A percentile compares a stretch with the other conserved stretches of the same genome.
These are phyloP conservation scores for Petunia axillaris DNA, from an alignment of 257 asterid genomes.

Conservation along the genomic window DNA sequence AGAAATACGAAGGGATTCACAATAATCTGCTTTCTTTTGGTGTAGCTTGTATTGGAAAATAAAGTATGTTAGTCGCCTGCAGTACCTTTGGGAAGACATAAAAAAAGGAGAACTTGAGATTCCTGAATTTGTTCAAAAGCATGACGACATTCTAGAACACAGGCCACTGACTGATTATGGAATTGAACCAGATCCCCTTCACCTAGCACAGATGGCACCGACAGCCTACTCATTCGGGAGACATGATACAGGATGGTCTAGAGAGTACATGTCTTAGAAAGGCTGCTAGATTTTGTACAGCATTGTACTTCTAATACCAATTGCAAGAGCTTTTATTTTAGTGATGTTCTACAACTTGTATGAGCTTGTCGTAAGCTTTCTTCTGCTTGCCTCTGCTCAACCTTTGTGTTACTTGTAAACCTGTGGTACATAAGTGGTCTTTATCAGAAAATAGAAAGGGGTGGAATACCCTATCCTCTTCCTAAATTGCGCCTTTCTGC, in stretches of 20 bases:
- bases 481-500: not conserved
- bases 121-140: slow-evolving; percentile 82
- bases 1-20: not conserved
- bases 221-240: slow-evolving; percentile 62
- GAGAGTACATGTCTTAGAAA: slow-evolving; percentile 58
- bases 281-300: slow-evolving; percentile 20
- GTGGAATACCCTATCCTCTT: not conserved
- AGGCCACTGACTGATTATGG: slow-evolving; percentile 94
- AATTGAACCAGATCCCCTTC: slow-evolving; percentile 84
- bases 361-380: slow-evolving; percentile 8
- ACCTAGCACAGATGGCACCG: slow-evolving; percentile 63
- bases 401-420: not conserved
- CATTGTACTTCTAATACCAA: not conserved
- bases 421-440: not conserved
- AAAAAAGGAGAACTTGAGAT: slow-evolving; percentile 78
- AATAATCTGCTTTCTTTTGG: slow-evolving; percentile 4
- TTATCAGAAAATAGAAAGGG: not conserved
- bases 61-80: slow-evolving; percentile 87
- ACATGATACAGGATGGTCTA: slow-evolving; percentile 63
- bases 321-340: not conserved
- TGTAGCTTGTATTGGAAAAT: slow-evolving; percentile 88
- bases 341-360: not conserved
- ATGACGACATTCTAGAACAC: slow-evolving; percentile 79
- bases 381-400: not conserved
- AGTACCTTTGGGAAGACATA: slow-evolving; percentile 89